These are phyloP conservation scores for Litchi chinensis DNA, from an alignment of 345 rosid genomes.

Conservation along the genomic window DNA sequence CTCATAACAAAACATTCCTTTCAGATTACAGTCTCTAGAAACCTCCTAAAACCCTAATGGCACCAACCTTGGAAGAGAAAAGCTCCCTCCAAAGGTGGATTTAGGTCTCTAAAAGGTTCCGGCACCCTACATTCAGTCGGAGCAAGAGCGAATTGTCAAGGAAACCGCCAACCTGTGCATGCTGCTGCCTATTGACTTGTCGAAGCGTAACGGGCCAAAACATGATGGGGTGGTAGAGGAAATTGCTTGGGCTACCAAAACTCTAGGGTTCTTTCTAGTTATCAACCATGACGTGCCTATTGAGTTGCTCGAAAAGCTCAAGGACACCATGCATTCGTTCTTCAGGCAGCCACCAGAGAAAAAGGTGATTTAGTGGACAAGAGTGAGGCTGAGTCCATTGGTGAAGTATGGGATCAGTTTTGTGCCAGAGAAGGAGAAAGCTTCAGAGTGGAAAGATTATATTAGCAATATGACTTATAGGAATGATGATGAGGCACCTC, in stretches of 20 bases:
- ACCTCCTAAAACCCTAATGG: constrained; percentile 16
- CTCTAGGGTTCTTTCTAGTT: constrained; percentile 62
- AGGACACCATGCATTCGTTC: constrained; percentile 47
- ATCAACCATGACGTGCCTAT: constrained; percentile 55
- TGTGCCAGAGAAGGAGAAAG: constrained; percentile 58
- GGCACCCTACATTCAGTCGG: constrained; percentile 29
- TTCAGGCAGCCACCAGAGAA: constrained; percentile 42
- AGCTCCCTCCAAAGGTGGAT: constrained; percentile 45
- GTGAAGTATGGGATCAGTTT: constrained; percentile 61
- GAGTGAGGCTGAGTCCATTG: constrained; percentile 45
- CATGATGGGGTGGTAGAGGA: constrained; percentile 38
- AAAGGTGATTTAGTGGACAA: constrained; percentile 43
- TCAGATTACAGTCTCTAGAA: too few relatives aligned
- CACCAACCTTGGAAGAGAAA: constrained; percentile 30
- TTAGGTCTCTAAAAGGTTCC: constrained; percentile 48
- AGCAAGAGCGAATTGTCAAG: constrained; percentile 45
- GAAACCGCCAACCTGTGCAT: constrained; percentile 7
- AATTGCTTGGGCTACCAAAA: constrained; percentile 46
- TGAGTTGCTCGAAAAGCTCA: constrained; percentile 46
- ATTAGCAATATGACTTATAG: constrained; percentile 48
- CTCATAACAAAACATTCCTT: too few relatives aligned
- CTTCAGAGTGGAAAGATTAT: constrained; percentile 68
- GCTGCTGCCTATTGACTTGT: constrained; percentile 45
- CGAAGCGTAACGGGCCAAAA: constrained; percentile 41
- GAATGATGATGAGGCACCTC: constrained; percentile 51